Evolutionary conservation across 257 asterid species (phyloP), one percentile per base, ranked within the genome.

Genomic region (Jasminum sambac): DNA sequence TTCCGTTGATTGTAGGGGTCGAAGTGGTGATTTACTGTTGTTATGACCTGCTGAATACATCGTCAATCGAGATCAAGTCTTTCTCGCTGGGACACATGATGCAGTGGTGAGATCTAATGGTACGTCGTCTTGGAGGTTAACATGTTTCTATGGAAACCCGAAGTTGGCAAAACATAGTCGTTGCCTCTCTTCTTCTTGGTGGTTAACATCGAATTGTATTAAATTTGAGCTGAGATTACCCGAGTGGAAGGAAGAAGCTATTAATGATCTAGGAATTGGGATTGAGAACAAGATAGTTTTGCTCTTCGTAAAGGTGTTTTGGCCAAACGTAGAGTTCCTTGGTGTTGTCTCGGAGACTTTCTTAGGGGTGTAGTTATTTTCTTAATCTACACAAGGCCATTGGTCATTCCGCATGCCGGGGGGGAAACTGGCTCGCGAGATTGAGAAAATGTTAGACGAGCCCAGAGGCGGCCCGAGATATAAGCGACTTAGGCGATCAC

Each of bases 291-390:
- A 95, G 86, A 95, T 95, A 62, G 72, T 88, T 77, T 55, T 95
- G 80, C 91, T 87, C 80, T 95, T 91, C 43, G 88, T 85, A 46
- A 71, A 83, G 42, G 96, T 95, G 23, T 91, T 95, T 72, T 95
- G 99, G 99, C 99, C 99, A 36, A 95, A 91, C 42, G 99, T 95
- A 8, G 99, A 95, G 81, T 95, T 95, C 79, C 69, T 95, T 83
- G 99, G 99, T 55, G 91, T 95, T 64, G 98, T 95, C 72, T 92
- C 99, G 0, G 96, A 91, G 43, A 85, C 88, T 62, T 62, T 74
- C 98, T 25, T 88, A 95, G 16, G 82, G 76, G 14, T 95, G 99
- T 86, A 89, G 98, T 83, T 95, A 95, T 78, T 95, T 95, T 82
- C 91, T 95, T 68, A 91, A 95, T 78, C 85, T 95, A 82, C 99